Conservation (phyloP, 176 grass and related monocot species). For the Cymbopogon citratus region DNA sequence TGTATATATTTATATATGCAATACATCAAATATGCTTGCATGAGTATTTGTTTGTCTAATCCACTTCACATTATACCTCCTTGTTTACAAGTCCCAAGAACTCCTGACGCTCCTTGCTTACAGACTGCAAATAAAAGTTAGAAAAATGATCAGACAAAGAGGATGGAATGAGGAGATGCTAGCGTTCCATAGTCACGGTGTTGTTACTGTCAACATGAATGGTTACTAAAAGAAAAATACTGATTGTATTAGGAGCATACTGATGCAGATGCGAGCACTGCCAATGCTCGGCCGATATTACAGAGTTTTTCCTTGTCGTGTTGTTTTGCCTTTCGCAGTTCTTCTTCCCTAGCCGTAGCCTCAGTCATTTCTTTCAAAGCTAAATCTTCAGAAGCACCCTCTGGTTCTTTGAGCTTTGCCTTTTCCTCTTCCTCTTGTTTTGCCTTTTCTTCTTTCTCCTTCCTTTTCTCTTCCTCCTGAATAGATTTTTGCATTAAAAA, state of each 20-base stretch:
- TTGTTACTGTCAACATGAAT: constrained; percentile 22
- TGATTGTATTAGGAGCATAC: constrained; percentile 47
- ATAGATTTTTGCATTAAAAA: constrained; percentile 23
- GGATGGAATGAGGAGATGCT: not conserved
- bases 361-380: constrained; percentile 96
- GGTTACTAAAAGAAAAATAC: constrained; percentile 19
- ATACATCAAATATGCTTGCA: constrained; percentile 1
- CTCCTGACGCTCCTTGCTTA: constrained; percentile 93
- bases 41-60: constrained; percentile 5
- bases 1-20: constrained; percentile 4
- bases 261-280: constrained; percentile 87
- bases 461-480: constrained; percentile 84
- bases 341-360: constrained; percentile 78
- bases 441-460: constrained; percentile 72
- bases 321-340: constrained; percentile 58
- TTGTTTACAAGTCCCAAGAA: constrained; percentile 92
- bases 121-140: constrained; percentile 73
- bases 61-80: constrained; percentile 58
- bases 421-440: constrained; percentile 46
- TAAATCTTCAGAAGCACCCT: constrained; percentile 60
- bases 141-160: not conserved
- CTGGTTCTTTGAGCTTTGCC: constrained; percentile 46
- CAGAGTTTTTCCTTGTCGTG: constrained; percentile 66
- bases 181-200: not conserved
- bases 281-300: constrained; percentile 77